Conservation (phyloP, 2,329 filamentous ascomycete species). For the Metarhizium brunneum region DNA sequence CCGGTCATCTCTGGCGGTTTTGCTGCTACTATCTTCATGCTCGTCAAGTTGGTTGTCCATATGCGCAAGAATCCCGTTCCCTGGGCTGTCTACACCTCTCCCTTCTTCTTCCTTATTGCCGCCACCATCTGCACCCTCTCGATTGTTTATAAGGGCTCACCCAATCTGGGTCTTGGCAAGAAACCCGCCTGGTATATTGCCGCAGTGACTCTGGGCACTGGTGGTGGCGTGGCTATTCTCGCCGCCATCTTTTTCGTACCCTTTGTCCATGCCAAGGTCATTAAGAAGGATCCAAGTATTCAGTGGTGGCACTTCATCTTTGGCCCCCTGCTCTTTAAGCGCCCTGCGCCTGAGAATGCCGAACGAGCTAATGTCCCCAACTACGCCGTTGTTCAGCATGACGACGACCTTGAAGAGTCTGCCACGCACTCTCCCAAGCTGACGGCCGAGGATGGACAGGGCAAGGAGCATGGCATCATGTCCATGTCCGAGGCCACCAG, state of each 20-base stretch:
- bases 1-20: slow-evolving; percentile 58
- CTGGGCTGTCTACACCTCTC: slow-evolving; percentile 65
- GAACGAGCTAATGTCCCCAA: slow-evolving; percentile 55
- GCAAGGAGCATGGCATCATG: slow-evolving; percentile 6
- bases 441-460: slow-evolving; percentile 19
- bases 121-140: slow-evolving; percentile 66
- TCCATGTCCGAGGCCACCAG: slow-evolving; percentile 9
- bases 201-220: slow-evolving; percentile 55
- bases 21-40: slow-evolving; percentile 56
- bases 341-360: slow-evolving; percentile 42
- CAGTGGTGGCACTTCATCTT: slow-evolving; percentile 53
- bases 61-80: slow-evolving; percentile 60
- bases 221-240: slow-evolving; percentile 48
- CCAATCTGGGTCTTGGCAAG: slow-evolving; percentile 53
- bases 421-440: slow-evolving; percentile 19
- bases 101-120: slow-evolving; percentile 70
- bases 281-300: slow-evolving; percentile 58
- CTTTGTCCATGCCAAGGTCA: slow-evolving; percentile 54
- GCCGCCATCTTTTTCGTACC: slow-evolving; percentile 66
- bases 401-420: slow-evolving; percentile 36
- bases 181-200: slow-evolving; percentile 61
- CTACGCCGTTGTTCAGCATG: slow-evolving; percentile 68
- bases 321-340: slow-evolving; percentile 56
- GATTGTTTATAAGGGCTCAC: slow-evolving; percentile 74
- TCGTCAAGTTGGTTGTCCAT: slow-evolving; percentile 58